Percentiles rank a stretch among this genome's conserved stretches.
These are phyloP conservation scores for Cercophora samala DNA, from an alignment of 495 filamentous ascomycete genomes.

Conservation along the genomic window DNA sequence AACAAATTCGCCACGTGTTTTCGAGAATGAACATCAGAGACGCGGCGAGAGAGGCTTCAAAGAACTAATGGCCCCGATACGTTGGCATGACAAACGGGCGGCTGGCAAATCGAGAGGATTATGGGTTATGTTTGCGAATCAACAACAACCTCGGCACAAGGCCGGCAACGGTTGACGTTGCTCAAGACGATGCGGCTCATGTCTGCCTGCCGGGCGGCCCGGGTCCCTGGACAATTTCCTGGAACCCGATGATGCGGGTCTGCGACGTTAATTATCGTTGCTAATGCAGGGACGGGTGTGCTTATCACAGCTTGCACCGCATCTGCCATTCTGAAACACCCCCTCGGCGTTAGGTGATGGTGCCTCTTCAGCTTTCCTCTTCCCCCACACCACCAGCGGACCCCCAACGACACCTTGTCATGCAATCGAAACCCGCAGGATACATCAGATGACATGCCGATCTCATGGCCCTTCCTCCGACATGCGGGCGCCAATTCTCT, in stretches of 20 bases:
- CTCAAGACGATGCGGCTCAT: constrained; percentile 29
- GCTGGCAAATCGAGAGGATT: background rate
- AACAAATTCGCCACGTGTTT: constrained; percentile 75
- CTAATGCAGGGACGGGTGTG: constrained; percentile 30
- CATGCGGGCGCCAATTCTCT: background rate
- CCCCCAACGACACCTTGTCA: constrained; percentile 8
- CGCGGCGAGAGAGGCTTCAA: background rate
- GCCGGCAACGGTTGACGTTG: constrained; percentile 7
- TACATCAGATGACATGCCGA: background rate
- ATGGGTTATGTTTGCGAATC: background rate
- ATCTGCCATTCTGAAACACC: constrained; percentile 27
- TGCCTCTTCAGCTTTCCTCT: background rate
- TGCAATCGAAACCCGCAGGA: constrained; percentile 11
- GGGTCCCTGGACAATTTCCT: constrained; percentile 27
- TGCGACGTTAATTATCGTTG: constrained; percentile 31
- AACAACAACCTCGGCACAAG: background rate
- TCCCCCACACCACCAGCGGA: background rate
- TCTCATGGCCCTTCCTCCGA: background rate
- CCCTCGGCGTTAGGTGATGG: constrained; percentile 16
- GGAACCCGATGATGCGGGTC: constrained; percentile 31
- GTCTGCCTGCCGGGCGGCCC: constrained; percentile 22
- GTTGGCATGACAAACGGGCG: background rate
- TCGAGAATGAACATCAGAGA: constrained; percentile 40
- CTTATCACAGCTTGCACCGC: constrained; percentile 25
- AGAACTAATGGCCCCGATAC: background rate